Percentiles rank a stretch among this genome's conserved stretches.
Conservation (phyloP, 164 flowering plant species). For the Aristolochia fimbriata region DNA sequence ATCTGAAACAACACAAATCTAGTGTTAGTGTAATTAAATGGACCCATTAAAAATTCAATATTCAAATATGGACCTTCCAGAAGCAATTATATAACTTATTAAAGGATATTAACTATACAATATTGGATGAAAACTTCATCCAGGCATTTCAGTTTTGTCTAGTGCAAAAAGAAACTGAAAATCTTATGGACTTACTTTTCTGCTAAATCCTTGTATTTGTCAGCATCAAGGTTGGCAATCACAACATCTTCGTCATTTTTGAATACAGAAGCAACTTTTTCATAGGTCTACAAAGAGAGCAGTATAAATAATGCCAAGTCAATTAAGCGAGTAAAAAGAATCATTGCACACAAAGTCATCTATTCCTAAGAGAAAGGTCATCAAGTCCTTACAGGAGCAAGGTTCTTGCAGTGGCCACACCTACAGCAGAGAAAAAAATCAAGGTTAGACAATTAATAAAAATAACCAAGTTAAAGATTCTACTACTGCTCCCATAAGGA, state of each 20-base stretch:
- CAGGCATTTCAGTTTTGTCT: no score
- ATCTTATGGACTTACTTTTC: conserved; percentile 27
- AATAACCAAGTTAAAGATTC: no score
- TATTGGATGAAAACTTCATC: no score
- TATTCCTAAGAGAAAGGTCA: background rate
- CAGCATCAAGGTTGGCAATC: conserved; percentile 94
- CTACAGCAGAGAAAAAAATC: conserved; percentile 24
- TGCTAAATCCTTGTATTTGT: conserved; percentile 64
- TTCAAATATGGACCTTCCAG: no score
- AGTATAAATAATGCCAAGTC: background rate
- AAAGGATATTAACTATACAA: no score
- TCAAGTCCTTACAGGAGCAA: conserved; percentile 74
- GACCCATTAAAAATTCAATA: no score
- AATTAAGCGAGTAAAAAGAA: background rate
- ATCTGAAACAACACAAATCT: no score
- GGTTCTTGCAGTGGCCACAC: conserved; percentile 97
- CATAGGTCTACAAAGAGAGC: conserved; percentile 50
- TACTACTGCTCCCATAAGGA: no score
- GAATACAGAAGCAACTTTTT: conserved; percentile 89
- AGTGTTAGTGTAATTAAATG: no score
- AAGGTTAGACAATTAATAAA: background rate
- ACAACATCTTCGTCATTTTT: conserved; percentile 72
- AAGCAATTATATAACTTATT: no score
- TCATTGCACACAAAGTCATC: background rate
- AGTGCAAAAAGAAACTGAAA: background rate